A percentile compares a stretch with the other conserved stretches of the same genome.
phyloP scores from a whole-genome alignment of 345 rosid species.

The Excoecaria agallocha region DNA sequence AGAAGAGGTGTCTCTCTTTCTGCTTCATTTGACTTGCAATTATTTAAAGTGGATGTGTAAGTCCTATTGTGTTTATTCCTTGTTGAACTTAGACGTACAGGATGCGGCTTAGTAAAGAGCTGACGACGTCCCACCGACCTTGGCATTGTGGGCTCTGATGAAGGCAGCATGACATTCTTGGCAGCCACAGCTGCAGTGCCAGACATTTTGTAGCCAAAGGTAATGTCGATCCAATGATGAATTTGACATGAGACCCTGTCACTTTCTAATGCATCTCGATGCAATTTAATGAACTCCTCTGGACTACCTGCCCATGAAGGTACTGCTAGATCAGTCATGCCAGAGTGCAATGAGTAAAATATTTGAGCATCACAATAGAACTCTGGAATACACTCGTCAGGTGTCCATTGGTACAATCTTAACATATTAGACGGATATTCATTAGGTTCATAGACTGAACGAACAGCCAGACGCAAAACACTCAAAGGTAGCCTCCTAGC shows the following conservation, averaged over 20 bases:
- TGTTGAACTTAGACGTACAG: conserved; percentile 45
- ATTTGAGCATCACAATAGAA: conserved; percentile 78
- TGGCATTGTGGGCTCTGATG: conserved; percentile 63
- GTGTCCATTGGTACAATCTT: conserved; percentile 96
- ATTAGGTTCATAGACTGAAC: conserved; percentile 93
- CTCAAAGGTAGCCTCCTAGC: conserved; percentile 92
- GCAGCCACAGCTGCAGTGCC: conserved; percentile 85
- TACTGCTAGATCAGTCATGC: conserved; percentile 89
- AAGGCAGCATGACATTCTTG: conserved; percentile 89
- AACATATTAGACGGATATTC: conserved; percentile 95
- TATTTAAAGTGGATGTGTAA: conserved; percentile 32
- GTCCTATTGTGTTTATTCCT: conserved; percentile 28
- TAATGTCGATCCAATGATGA: conserved; percentile 91
- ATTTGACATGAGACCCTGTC: conserved; percentile 63
- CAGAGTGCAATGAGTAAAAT: conserved; percentile 66
- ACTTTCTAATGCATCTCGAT: conserved; percentile 85
- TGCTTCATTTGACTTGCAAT: conserved; percentile 36
- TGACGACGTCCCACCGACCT: conserved; percentile 86
- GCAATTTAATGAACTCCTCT: conserved; percentile 80
- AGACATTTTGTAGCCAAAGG: conserved; percentile 89
- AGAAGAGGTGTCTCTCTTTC: conserved; percentile 42
- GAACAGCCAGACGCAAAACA: conserved; percentile 79
- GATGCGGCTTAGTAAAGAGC: conserved; percentile 75
- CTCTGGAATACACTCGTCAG: conserved; percentile 98
- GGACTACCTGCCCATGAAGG: conserved; percentile 81